These are phyloP conservation scores for Marasmius tenuissimus DNA, from an alignment of 1,284 basidiomycete genomes.

Conservation along the genomic window DNA sequence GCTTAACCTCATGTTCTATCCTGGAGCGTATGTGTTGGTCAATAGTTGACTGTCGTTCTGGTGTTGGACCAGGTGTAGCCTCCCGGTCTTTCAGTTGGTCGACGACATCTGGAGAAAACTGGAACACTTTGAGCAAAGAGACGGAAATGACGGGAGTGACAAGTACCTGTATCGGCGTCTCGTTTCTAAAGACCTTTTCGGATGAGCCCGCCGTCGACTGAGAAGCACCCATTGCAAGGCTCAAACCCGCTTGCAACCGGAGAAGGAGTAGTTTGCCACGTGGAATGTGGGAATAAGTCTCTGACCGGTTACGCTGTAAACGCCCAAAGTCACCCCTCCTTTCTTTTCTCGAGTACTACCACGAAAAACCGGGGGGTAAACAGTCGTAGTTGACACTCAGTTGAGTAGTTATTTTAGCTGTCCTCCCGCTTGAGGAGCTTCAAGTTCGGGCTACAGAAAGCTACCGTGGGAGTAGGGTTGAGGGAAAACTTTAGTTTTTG, in stretches of 20 bases:
- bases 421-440: no score
- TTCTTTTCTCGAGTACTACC: no score
- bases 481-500: no score
- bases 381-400: no score
- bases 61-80: conserved; percentile 54
- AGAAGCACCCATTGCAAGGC: conserved; percentile 55
- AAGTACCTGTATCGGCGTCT: conserved; percentile 65
- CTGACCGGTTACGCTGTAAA: no score
- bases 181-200: conserved; percentile 61
- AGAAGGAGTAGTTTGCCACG: neutral
- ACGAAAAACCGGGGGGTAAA: no score
- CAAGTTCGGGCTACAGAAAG: no score
- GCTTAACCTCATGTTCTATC: conserved; percentile 64
- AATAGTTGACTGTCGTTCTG: conserved; percentile 68
- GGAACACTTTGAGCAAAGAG: conserved; percentile 5
- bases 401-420: no score
- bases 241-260: neutral
- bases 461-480: no score
- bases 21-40: conserved; percentile 67
- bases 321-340: no score
- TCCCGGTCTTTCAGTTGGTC: conserved; percentile 69
- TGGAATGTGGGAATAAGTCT: neutral
- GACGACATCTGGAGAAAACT: conserved; percentile 79
- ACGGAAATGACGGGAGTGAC: conserved; percentile 9
- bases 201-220: conserved; percentile 58